phyloP scores from a whole-genome alignment of 495 filamentous ascomycete genomes.

The Recurvomyces mirabilis region DNA sequence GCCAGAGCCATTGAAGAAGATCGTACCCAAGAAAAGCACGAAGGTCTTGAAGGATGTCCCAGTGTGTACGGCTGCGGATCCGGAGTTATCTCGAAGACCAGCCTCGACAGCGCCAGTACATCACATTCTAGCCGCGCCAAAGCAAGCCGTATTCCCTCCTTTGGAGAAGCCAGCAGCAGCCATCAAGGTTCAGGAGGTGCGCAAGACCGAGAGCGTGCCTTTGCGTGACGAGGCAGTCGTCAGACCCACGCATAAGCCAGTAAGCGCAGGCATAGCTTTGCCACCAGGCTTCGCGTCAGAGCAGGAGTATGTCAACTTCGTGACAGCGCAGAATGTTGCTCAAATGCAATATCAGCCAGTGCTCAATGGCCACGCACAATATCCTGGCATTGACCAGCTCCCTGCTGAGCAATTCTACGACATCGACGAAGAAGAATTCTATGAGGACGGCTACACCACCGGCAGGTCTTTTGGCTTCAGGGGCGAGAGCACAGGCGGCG shows the following conservation, averaged over 20 bases:
- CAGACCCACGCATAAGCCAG: conserved; percentile 23
- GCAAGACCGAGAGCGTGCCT: conserved; percentile 28
- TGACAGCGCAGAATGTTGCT: conserved; percentile 5
- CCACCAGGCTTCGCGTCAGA: conserved; percentile 10
- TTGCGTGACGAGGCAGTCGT: conserved; percentile 31
- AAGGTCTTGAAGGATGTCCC: conserved; percentile 57
- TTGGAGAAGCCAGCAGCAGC: not conserved
- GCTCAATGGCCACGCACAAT: conserved; percentile 1
- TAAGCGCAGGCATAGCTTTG: conserved; percentile 5
- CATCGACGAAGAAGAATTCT: conserved; percentile 43
- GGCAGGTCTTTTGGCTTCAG: conserved; percentile 60
- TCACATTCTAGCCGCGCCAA: conserved; percentile 24
- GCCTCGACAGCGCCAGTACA: conserved; percentile 21
- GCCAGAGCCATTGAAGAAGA: conserved; percentile 29
- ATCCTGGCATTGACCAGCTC: conserved; percentile 6
- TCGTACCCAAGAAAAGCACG: conserved; percentile 48
- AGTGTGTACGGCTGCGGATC: too few relatives aligned
- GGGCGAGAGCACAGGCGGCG: conserved; percentile 62
- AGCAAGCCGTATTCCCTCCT: not conserved
- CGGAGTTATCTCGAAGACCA: not conserved
- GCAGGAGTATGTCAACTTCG: conserved; percentile 13
- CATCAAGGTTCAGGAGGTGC: conserved; percentile 18
- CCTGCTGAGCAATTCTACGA: conserved; percentile 19
- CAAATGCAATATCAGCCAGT: conserved; percentile 6
- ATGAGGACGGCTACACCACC: conserved; percentile 66